Conservation (phyloP, 1,284 basidiomycete species). For the Irpex sp. region DNA sequence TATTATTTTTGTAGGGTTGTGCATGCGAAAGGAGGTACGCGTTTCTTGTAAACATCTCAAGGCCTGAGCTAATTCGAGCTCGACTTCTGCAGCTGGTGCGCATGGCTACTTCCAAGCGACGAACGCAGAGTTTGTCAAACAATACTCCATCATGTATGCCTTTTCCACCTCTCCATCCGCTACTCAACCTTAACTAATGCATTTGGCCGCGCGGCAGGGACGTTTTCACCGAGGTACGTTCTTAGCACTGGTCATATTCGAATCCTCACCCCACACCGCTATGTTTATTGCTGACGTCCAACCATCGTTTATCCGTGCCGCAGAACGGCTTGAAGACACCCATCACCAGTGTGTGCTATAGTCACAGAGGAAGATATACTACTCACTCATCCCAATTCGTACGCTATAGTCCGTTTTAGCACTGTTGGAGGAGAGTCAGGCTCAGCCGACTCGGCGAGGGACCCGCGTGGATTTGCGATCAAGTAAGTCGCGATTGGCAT, state of each 20-base stretch:
- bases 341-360: constrained; percentile 45
- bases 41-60: not conserved
- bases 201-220: constrained; percentile 37
- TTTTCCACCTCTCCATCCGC: constrained; percentile 12
- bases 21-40: constrained; percentile 36
- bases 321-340: constrained; percentile 63
- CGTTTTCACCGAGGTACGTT: constrained; percentile 13
- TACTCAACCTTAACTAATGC: constrained; percentile 46
- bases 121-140: constrained; percentile 22
- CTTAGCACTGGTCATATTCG: no score
- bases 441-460: constrained; percentile 85
- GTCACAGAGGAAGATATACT: not conserved
- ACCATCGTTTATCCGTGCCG: constrained; percentile 54
- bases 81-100: constrained; percentile 36
- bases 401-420: constrained; percentile 68
- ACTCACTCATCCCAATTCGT: not conserved
- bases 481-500: constrained; percentile 15
- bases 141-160: constrained; percentile 21
- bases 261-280: not conserved
- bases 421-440: constrained; percentile 89
- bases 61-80: not conserved
- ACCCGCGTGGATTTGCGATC: constrained; percentile 63
- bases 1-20: constrained; percentile 21
- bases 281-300: not conserved
- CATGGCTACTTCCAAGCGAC: constrained; percentile 54